phyloP scores from a whole-genome alignment of 2,329 filamentous ascomycete genomes.

The Dactylellina haptotyla region DNA sequence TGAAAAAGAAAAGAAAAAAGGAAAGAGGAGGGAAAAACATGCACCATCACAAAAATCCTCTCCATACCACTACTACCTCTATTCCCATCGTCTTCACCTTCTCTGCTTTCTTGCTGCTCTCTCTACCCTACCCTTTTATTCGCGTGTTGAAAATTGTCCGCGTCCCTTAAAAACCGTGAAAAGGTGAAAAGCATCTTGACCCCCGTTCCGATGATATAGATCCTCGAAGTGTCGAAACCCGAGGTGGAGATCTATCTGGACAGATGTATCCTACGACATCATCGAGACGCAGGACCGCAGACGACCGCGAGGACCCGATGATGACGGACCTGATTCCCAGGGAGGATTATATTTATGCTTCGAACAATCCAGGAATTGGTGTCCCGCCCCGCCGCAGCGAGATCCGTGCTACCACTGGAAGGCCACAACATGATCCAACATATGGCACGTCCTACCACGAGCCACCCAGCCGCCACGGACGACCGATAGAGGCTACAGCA shows the following conservation, averaged over 20 bases:
- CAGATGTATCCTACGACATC: constrained; percentile 1
- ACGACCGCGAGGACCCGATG: constrained; percentile 37
- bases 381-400: constrained; percentile 35
- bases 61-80: background rate
- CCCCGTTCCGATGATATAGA: constrained; percentile 33
- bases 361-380: constrained; percentile 22
- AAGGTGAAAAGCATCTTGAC: constrained; percentile 50
- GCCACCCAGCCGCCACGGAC: constrained; percentile 19
- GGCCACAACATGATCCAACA: constrained; percentile 36
- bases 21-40: background rate
- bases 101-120: background rate
- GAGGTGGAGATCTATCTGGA: constrained; percentile 33
- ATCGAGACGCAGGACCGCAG: constrained; percentile 39
- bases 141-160: no score
- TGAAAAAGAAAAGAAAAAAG: constrained; percentile 21
- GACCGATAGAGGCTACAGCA: constrained; percentile 38
- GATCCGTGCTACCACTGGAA: constrained; percentile 45
- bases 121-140: background rate
- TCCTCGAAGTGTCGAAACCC: constrained; percentile 27
- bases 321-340: constrained; percentile 33
- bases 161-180: background rate
- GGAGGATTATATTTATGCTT: constrained; percentile 43
- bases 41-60: background rate
- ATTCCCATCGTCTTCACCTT: background rate
- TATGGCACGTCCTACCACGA: constrained; percentile 43